Evolutionary conservation across 2,329 filamentous ascomycete genomes (phyloP).

Genomic region (Didymella keratinophila): DNA sequence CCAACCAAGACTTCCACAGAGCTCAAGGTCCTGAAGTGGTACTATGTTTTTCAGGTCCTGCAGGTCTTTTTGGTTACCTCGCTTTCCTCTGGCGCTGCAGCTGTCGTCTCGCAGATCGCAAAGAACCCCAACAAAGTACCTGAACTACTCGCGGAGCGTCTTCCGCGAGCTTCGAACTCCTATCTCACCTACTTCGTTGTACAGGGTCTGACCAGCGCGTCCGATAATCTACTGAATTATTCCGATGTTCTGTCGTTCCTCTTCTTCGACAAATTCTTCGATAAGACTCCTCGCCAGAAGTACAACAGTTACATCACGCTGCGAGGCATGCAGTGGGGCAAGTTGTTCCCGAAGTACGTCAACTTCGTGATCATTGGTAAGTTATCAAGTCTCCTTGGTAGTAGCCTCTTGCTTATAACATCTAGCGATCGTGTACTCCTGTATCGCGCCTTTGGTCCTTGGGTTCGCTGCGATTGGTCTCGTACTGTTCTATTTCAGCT

Average conservation of each 20-base stretch:
- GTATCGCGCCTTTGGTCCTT: conserved; percentile 84
- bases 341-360: conserved; percentile 51
- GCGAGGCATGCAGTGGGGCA: conserved; percentile 50
- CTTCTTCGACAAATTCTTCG: conserved; percentile 75
- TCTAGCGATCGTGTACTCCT: conserved; percentile 80
- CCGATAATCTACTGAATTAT: conserved; percentile 76
- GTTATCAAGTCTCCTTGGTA: not conserved
- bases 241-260: conserved; percentile 76
- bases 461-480: conserved; percentile 83
- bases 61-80: conserved; percentile 93
- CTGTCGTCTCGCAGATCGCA: conserved; percentile 69
- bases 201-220: conserved; percentile 82
- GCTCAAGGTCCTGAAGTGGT: conserved; percentile 87
- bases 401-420: conserved; percentile 18
- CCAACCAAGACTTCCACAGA: conserved; percentile 83
- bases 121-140: conserved; percentile 69
- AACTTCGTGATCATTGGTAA: conserved; percentile 53
- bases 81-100: conserved; percentile 78
- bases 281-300: conserved; percentile 70
- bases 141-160: conserved; percentile 71
- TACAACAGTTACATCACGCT: conserved; percentile 47
- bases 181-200: conserved; percentile 96
- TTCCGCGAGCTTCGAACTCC: conserved; percentile 89
- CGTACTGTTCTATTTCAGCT: conserved; percentile 83
- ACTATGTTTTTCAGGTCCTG: conserved; percentile 89